phyloP scores from a whole-genome alignment of 331 rosid species.

The Telfairia occidentalis region DNA sequence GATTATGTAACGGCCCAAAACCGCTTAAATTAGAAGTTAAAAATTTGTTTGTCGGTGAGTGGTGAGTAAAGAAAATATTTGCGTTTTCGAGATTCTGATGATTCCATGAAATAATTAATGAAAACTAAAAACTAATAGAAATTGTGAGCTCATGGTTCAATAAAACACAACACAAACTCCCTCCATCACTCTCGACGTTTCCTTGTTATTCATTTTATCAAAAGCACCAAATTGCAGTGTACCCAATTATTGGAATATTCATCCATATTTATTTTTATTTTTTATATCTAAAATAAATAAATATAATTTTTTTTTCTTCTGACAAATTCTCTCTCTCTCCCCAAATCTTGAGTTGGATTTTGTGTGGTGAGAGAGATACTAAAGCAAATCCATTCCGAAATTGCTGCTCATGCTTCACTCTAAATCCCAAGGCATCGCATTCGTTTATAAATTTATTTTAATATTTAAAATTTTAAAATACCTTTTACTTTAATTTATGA shows the following conservation, averaged over 20 bases:
- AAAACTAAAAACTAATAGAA: background rate
- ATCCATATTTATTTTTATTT: background rate
- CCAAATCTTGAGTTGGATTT: background rate
- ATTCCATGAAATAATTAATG: background rate
- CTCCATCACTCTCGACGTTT: background rate
- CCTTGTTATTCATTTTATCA: background rate
- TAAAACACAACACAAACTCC: background rate
- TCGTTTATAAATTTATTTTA: too few relatives aligned
- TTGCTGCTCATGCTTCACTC: slow-evolving; percentile 12
- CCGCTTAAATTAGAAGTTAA: too few relatives aligned
- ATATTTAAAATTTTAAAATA: too few relatives aligned
- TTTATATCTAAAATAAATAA: background rate
- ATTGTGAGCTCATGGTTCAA: background rate
- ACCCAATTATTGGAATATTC: slow-evolving; percentile 1
- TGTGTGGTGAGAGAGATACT: background rate
- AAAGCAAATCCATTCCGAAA: slow-evolving; percentile 6
- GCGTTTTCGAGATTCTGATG: background rate
- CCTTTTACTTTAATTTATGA: too few relatives aligned
- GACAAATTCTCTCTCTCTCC: background rate
- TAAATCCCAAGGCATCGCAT: background rate
- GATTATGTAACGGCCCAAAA: too few relatives aligned
- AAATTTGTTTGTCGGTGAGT: too few relatives aligned
- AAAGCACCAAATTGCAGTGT: slow-evolving; percentile 5
- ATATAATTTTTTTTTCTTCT: background rate
- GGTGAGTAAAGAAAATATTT: too few relatives aligned